phyloP scores from a whole-genome alignment of 768 basidiomycete species.

The Lactarius tabidus region DNA sequence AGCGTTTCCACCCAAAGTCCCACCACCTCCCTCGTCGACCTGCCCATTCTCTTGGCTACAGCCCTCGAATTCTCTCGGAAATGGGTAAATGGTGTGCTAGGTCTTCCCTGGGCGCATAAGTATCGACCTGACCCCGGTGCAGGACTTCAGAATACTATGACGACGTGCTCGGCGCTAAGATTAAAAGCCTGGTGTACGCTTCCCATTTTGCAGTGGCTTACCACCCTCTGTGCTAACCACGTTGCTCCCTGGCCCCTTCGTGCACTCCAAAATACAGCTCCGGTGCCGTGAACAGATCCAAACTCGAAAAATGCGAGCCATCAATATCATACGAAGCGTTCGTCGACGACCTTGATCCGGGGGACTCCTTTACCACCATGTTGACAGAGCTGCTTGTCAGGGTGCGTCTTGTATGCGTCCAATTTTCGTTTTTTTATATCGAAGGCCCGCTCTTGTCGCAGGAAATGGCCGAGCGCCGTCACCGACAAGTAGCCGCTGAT shows the following conservation, averaged over 20 bases:
- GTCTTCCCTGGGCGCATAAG: slow-evolving; percentile 21
- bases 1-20: not conserved
- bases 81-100: slow-evolving; percentile 71
- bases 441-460: slow-evolving; percentile 30
- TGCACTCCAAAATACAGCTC: slow-evolving; percentile 40
- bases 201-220: slow-evolving; percentile 12
- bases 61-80: not conserved
- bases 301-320: slow-evolving; percentile 60
- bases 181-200: slow-evolving; percentile 73
- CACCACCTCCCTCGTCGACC: not conserved
- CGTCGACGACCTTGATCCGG: slow-evolving; percentile 70
- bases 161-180: slow-evolving; percentile 68
- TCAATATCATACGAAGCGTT: slow-evolving; percentile 70
- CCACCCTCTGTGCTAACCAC: slow-evolving; percentile 8
- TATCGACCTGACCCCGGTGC: slow-evolving; percentile 11
- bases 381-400: slow-evolving; percentile 75
- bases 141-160: slow-evolving; percentile 75
- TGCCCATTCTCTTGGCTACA: not conserved
- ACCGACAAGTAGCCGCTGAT: slow-evolving; percentile 49
- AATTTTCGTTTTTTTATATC: not conserved
- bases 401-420: slow-evolving; percentile 39
- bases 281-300: slow-evolving; percentile 66
- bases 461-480: slow-evolving; percentile 75
- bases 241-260: not conserved
- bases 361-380: slow-evolving; percentile 76